A percentile compares a stretch with the other conserved stretches of the same genome.
Conservation (phyloP, 1,284 basidiomycete genomes). For the Cryptococcus sp. region DNA sequence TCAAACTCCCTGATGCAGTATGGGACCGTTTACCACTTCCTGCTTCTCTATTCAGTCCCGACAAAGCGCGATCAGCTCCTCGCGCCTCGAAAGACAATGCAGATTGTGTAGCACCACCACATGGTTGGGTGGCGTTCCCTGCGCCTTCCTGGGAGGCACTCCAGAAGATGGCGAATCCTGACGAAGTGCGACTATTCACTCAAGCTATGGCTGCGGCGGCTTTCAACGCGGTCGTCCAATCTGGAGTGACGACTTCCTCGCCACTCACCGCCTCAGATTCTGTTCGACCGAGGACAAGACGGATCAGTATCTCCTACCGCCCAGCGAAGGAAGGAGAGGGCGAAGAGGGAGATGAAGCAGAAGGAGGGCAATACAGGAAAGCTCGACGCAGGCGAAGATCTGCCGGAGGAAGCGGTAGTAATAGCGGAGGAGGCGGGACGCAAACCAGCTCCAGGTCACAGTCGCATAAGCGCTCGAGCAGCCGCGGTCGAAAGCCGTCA, state of each 20-base stretch:
- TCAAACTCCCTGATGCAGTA: conserved; percentile 39
- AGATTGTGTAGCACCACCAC: conserved; percentile 9
- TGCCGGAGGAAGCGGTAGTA: not conserved
- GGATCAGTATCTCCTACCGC: not conserved
- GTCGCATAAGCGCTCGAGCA: conserved; percentile 5
- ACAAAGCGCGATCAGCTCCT: conserved; percentile 2
- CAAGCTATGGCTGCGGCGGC: conserved; percentile 50
- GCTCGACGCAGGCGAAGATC: not conserved
- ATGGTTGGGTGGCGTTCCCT: conserved; percentile 45
- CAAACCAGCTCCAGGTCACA: not conserved
- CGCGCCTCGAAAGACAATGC: not conserved
- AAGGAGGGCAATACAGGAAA: not conserved
- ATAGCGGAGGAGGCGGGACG: not conserved
- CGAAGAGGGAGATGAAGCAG: conserved; percentile 5
- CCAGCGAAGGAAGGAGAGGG: conserved; percentile 1
- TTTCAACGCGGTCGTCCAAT: conserved; percentile 47
- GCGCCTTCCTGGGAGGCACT: conserved; percentile 48
- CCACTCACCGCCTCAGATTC: not conserved
- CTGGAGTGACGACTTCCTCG: conserved; percentile 33
- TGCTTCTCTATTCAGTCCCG: conserved; percentile 13
- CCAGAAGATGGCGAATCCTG: conserved; percentile 44
- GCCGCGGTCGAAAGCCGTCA: conserved; percentile 5
- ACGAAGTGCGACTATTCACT: conserved; percentile 48
- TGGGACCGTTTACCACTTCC: conserved; percentile 36
- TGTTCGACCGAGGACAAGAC: not conserved